Evolutionary conservation across 2,329 filamentous ascomycete genomes (phyloP), one percentile per base, ranked within the genome.

Genomic region (Stagonosporopsis vannaccii): DNA sequence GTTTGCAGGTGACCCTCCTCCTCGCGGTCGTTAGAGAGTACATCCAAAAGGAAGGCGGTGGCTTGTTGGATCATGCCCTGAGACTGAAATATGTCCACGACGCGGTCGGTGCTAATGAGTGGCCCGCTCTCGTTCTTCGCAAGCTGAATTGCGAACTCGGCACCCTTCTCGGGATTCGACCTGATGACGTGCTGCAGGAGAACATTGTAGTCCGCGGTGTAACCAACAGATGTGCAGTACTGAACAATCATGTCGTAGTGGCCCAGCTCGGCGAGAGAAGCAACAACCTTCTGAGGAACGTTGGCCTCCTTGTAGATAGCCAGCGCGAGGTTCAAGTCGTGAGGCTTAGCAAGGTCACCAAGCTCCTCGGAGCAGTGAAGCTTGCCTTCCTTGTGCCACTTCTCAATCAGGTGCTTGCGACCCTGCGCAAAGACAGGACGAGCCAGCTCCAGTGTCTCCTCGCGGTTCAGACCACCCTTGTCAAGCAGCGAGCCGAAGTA

Each of bases 401-500:
- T 99, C 80, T 98, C 95, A 25, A 99, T 85, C 23, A 99, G 82
- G 73, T 98, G 92, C 80, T 97, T 98, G 63, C 95, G 88, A 76
- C 93, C 95, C 78, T 99, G 95, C 53, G 90, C 87, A 55, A 99
- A 84, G 19, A 99, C 95, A 19, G 95, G 95, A 65, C 92, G 88
- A 9, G 95, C 93, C 59, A 99, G 84, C 80, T 99, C 95, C 35
- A 99, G 82, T 42, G 93, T 97, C 79, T 99, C 95, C 64, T 96
- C 90, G 74, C 89, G 88, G 80, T 99, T 99, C 41, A 99, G 82
- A 25, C 86, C 86, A 56, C 95, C 94, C 85, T 99, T 97, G 76
- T 99, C 96, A 30, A 99, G 84, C 39, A 99, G 84, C 86, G 97
- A 92, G 60, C 95, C 95, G 67, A 99, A 99, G 79, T 99, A 99